Base-by-base conservation (phyloP, 441 rosid genomes). In the Hypseocharis bilobata region DNA sequence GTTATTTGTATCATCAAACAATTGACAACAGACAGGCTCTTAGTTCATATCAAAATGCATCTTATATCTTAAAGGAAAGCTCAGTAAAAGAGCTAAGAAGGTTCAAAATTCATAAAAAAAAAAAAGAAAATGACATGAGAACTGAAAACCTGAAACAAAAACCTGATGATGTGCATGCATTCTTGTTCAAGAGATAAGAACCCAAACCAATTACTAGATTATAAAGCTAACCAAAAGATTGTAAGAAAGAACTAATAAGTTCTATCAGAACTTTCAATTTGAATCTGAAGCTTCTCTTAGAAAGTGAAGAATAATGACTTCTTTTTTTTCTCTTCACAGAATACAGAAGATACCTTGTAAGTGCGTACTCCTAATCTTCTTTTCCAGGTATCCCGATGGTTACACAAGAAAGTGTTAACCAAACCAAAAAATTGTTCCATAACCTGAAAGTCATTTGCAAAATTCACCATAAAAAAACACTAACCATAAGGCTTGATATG, bases 401-500 rank as follows among this genome's bases (percentile, higher is more conserved):
- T 93, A 36, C 42, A 87, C 62, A 93, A 78, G 72, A 93, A 93
- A 22, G 96, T 93, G 78, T 93, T 93, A 69, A 93, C 96, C 52
- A 93, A 82, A 68, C 92, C 91, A 75, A 93, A 93, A 80, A 87
- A 89, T 77, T 93, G 99, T 78, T 93, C 99, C 99, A 93, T 93
- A 42, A 93, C 99, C 99, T 93, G 89, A 76, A 83, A 69, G 60
- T 55, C 55, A 69, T 60, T 57, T 19, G 30, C 23, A 27, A 51
- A 22, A 59, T 61, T 65, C 47, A 67, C 62, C 13, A 68, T 45
- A 52, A 67, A 64, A 10, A 38, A 28, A 49, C 29, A 49, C 23
- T 42, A 29, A 17, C 49, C 25, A 25, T 45, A 25, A 7, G 11
- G 26, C 42, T n/a, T 28, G 27, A 40, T 34, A 58, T 58, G n/a